Conservation (phyloP, 768 basidiomycete species). For the Kockovaella imperatae region DNA sequence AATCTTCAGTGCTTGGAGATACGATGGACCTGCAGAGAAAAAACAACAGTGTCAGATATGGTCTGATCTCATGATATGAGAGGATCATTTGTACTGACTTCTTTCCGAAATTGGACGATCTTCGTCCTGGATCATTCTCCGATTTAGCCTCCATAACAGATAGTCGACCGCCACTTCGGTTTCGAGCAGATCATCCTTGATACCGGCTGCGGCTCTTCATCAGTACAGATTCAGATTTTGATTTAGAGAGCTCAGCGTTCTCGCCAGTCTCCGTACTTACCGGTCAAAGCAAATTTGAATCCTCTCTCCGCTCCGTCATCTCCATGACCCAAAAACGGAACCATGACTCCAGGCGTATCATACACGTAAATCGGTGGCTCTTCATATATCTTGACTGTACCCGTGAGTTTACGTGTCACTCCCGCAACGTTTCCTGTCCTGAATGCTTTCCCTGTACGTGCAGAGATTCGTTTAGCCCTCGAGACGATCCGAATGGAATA, state of each 20-base stretch:
- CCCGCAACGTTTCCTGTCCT: conserved; percentile 84
- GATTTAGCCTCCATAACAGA: conserved; percentile 73
- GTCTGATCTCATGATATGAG: not conserved
- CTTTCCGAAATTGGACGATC: conserved; percentile 16
- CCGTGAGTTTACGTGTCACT: conserved; percentile 79
- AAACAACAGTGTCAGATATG: too few species aligned
- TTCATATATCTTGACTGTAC: conserved; percentile 72
- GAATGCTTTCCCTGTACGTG: conserved; percentile 73
- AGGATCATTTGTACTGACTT: conserved; percentile 2
- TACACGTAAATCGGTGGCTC: conserved; percentile 79
- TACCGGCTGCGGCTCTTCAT: too few species aligned
- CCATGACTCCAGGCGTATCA: conserved; percentile 95
- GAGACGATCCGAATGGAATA: too few species aligned
- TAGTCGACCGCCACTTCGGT: conserved; percentile 76
- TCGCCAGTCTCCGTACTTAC: conserved; percentile 48
- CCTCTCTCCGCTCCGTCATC: conserved; percentile 80
- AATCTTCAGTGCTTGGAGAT: conserved; percentile 18
- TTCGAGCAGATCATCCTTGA: conserved; percentile 88
- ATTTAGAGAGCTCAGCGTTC: not conserved
- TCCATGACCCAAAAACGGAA: conserved; percentile 84
- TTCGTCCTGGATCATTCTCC: conserved; percentile 39
- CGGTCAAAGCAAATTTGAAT: conserved; percentile 84
- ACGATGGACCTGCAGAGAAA: conserved; percentile 1
- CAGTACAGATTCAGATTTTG: too few species aligned
- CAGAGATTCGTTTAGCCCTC: too few species aligned